Conservation (phyloP, 176 grass and related monocot species). For the Bolboschoenus planiculmis region DNA sequence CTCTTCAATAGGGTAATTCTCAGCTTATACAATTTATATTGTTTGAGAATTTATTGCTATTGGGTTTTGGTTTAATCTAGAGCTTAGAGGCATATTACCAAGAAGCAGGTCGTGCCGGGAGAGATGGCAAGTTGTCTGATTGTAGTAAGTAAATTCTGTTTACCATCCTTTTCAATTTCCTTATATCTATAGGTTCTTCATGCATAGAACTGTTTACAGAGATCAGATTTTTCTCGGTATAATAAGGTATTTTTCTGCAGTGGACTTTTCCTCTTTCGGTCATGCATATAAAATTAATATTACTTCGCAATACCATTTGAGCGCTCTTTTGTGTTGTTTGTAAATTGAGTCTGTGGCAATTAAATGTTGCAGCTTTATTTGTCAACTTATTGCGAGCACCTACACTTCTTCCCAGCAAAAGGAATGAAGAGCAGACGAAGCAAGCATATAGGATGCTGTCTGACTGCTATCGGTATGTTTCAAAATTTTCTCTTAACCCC, state of each 20-base stretch:
- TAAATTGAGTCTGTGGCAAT: not conserved
- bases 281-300: conserved; percentile 6
- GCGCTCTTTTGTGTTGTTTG: not conserved
- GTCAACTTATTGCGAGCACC: conserved; percentile 62
- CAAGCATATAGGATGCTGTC: conserved; percentile 78
- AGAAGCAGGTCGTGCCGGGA: conserved; percentile 92
- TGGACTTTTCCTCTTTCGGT: conserved; percentile 5
- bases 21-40: not conserved
- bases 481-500: not conserved
- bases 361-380: conserved; percentile 52
- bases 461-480: conserved; percentile 70
- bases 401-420: conserved; percentile 86
- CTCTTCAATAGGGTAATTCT: not conserved
- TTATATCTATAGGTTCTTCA: not conserved
- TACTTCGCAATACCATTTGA: conserved; percentile 2
- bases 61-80: conserved; percentile 37
- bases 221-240: not conserved
- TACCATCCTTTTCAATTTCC: not conserved
- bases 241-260: not conserved
- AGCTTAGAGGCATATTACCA: conserved; percentile 99
- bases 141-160: conserved; percentile 59
- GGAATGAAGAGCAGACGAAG: conserved; percentile 71
- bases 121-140: conserved; percentile 78
- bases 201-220: not conserved
- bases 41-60: conserved; percentile 22